phyloP scores from a whole-genome alignment of 805 yeast genomes.

The Metschnikowia cerradonensis region DNA sequence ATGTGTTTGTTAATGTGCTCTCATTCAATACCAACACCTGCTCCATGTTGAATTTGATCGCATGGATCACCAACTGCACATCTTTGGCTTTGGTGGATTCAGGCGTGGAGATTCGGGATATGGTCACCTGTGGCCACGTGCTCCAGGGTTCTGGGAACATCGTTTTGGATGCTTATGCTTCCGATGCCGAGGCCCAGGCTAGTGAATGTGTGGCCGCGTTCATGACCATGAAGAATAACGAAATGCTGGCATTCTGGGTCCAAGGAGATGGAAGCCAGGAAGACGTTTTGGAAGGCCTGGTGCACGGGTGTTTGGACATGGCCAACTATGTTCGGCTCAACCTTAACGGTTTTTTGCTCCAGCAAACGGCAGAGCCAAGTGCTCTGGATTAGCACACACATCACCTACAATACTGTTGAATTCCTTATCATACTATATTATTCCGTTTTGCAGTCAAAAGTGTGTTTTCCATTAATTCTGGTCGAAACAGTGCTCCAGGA shows the following conservation, averaged over 20 bases:
- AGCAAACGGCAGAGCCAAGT: conserved; percentile 5
- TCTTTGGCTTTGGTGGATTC: conserved; percentile 80
- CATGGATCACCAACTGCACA: conserved; percentile 58
- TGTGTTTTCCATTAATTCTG: too few species aligned
- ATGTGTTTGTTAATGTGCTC: conserved; percentile 66
- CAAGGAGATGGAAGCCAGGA: conserved; percentile 31
- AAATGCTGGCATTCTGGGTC: conserved; percentile 58
- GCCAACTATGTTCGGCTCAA: conserved; percentile 41
- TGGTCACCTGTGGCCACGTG: conserved; percentile 65
- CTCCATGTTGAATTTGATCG: conserved; percentile 36
- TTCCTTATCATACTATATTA: too few species aligned
- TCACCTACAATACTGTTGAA: too few species aligned
- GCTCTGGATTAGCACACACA: not conserved
- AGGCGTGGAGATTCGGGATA: conserved; percentile 72
- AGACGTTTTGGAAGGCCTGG: conserved; percentile 20
- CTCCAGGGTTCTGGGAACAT: conserved; percentile 10
- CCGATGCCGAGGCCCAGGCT: conserved; percentile 2
- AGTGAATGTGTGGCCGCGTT: conserved; percentile 41
- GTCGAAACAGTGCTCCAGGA: too few species aligned
- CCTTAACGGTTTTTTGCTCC: conserved; percentile 42
- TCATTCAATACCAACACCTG: conserved; percentile 31
- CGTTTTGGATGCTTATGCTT: conserved; percentile 10
- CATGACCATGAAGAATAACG: conserved; percentile 51
- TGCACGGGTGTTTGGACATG: conserved; percentile 44
- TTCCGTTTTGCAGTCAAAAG: too few species aligned